These are phyloP conservation scores for Leptomonas seymouri DNA, from an alignment of 208 protist species.

Conservation along the genomic window DNA sequence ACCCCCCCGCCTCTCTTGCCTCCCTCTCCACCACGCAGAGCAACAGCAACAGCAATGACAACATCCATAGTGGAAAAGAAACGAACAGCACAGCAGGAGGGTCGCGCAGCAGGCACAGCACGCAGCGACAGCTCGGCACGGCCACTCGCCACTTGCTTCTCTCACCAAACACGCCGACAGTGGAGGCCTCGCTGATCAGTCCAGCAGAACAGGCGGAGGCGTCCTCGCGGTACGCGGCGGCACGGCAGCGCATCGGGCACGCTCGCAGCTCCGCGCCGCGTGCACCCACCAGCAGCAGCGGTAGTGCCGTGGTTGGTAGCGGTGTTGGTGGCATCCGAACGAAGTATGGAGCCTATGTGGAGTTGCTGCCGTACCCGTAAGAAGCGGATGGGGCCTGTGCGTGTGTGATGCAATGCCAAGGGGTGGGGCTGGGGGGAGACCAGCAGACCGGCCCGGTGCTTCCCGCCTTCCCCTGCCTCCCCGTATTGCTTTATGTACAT, in stretches of 20 bases:
- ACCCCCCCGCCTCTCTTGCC: not conserved
- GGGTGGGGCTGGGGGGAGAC: no score
- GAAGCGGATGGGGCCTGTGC: not conserved
- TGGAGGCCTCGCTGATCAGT: conserved; percentile 11
- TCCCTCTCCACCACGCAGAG: not conserved
- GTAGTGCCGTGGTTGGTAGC: no score
- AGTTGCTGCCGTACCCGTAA: conserved; percentile 27
- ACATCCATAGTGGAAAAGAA: not conserved
- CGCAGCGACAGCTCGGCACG: conserved; percentile 16
- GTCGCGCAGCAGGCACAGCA: not conserved
- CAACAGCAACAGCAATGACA: conserved; percentile 2
- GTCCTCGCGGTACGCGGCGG: conserved; percentile 28
- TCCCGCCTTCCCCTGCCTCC: no score
- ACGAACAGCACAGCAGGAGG: not conserved
- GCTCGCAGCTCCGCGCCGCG: conserved; percentile 11
- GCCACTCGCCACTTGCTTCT: not conserved
- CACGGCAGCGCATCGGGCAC: conserved; percentile 30
- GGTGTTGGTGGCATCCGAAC: conserved; percentile 11
- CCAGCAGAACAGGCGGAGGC: conserved; percentile 22
- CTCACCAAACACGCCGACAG: not conserved
- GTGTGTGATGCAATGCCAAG: not conserved
- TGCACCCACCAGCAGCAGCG: not conserved
- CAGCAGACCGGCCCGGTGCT: no score
- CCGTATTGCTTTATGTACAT: no score
- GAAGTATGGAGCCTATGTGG: conserved; percentile 24